Conservation (phyloP, 2,329 filamentous ascomycete genomes). For the Colletotrichum sp. region DNA sequence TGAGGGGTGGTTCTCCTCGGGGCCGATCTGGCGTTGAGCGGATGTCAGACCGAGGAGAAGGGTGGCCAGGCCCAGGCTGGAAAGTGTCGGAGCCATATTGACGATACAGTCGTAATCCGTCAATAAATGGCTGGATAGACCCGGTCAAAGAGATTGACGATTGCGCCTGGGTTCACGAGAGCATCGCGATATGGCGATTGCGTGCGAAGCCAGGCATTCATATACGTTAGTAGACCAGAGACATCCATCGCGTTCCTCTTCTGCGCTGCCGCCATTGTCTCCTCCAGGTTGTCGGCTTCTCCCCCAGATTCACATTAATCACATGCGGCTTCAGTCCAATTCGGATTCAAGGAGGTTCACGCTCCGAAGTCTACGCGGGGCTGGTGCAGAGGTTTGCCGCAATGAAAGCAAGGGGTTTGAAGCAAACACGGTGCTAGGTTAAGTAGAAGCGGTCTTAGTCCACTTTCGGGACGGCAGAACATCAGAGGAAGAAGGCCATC, state of each 20-base stretch:
- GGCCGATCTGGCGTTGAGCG: constrained; percentile 43
- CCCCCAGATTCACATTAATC: not conserved
- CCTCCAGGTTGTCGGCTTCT: not conserved
- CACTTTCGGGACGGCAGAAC: not conserved
- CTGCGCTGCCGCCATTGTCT: not conserved
- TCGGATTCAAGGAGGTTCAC: not conserved
- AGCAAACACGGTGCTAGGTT: not conserved
- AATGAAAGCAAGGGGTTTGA: not conserved
- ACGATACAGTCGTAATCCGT: not conserved
- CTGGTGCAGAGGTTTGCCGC: not conserved
- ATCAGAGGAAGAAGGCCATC: not conserved
- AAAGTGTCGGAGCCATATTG: constrained; percentile 12
- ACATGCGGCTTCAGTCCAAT: not conserved
- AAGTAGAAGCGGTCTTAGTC: not conserved
- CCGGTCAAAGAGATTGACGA: not conserved
- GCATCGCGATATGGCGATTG: not conserved
- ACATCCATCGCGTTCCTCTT: fast-evolving
- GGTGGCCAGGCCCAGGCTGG: constrained; percentile 13
- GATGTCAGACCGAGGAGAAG: constrained; percentile 30
- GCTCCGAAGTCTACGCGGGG: not conserved
- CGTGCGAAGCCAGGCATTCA: not conserved
- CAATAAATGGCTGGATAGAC: not conserved
- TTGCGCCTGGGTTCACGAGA: not conserved
- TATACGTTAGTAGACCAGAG: no score
- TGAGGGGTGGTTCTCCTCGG: constrained; percentile 53